Base-by-base conservation (phyloP, 2,329 filamentous ascomycete species). In the Byssothecium circinans region DNA sequence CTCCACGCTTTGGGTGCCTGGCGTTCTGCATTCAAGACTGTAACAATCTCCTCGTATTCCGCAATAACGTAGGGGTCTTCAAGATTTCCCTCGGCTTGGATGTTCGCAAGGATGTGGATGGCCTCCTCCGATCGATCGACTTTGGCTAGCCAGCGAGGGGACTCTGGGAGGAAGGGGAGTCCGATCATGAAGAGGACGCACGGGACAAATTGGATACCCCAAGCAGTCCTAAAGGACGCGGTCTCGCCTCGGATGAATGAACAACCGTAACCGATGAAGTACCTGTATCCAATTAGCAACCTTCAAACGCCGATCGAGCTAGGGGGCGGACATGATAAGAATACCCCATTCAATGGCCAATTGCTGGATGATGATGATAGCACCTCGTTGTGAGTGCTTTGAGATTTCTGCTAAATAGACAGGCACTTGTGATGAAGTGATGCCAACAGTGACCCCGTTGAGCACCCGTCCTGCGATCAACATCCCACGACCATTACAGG, bases 131-230 rank as follows among this genome's bases (percentile, higher is more conserved):
- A 64, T 3, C 75, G 69, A 43, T 74, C 75, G 15, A 74, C 69
- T 57, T 75, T 77, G 15, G 76, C 76, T 8, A 80, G 67, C 77
- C 75, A 79, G 29, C 77, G 71, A 8, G 77, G 77, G 3, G 71
- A 74, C 33, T 69, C 61, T 1, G 76, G 76, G 0, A 79, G 65
- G 61, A 79, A 77, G 1, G 74, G 74, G 23, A 78, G 62, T 7
- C 71, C 73, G 18, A 69, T 45, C 52, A 78, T 67, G 25, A 79
- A 68, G 42, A 77, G 60, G 5, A 76, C 62, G 49, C 68, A 72
- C 3, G 75, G 75, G 1, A 78, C 63, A 43, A 73, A 74, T 47
- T 78, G 75, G 12, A 77, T 70, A 5, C 68, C 73, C 75, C 75
- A 78, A 3, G 75, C 72, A 5, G 70, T 74, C 12, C 75, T 68